phyloP scores from a whole-genome alignment of 768 basidiomycete species.

The Russula abietina region DNA sequence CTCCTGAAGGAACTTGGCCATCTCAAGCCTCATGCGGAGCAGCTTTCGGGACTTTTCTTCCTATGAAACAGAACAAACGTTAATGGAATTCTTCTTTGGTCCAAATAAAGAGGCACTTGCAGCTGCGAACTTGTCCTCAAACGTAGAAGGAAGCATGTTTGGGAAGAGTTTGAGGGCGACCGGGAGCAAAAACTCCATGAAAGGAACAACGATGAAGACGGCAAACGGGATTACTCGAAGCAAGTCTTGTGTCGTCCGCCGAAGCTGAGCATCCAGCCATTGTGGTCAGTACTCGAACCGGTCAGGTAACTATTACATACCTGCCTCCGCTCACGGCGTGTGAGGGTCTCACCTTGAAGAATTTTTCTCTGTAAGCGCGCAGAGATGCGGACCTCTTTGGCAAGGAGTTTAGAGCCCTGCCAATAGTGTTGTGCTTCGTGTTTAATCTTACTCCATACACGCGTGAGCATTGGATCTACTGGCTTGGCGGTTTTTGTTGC shows the following conservation, averaged over 20 bases:
- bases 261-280: conserved; percentile 49
- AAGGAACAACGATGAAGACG: conserved; percentile 91
- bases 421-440: conserved; percentile 96
- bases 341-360: conserved; percentile 83
- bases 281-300: not conserved
- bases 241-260: conserved; percentile 88
- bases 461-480: conserved; percentile 43
- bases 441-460: conserved; percentile 90
- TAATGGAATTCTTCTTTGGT: not conserved
- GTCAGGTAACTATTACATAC: conserved; percentile 35
- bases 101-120: conserved; percentile 41
- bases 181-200: conserved; percentile 96
- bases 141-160: conserved; percentile 97
- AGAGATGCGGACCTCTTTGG: conserved; percentile 90
- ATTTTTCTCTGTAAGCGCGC: conserved; percentile 85
- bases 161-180: conserved; percentile 97
- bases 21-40: conserved; percentile 88
- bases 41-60: conserved; percentile 97
- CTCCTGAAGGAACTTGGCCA: conserved; percentile 99
- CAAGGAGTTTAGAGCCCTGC: conserved; percentile 91
- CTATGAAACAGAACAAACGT: conserved; percentile 35
- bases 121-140: conserved; percentile 94
- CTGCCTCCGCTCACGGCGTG: conserved; percentile 90
- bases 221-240: conserved; percentile 92
- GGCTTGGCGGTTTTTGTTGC: conserved; percentile 35